These are phyloP conservation scores for Hemerocallis citrina DNA, from an alignment of 106 monocot genomes.

Conservation along the genomic window DNA sequence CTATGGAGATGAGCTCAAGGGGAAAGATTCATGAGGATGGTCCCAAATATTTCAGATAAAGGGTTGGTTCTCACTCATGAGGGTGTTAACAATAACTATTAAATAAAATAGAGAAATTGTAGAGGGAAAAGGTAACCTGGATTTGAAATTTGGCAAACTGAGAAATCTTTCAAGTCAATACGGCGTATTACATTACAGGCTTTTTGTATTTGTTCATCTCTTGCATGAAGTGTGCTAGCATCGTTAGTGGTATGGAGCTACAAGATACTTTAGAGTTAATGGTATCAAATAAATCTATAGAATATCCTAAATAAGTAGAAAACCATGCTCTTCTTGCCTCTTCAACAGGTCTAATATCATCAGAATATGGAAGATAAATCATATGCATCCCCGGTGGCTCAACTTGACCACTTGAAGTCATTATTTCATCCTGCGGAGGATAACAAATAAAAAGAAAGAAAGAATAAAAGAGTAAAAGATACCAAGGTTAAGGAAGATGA, in stretches of 20 bases:
- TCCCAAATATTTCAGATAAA: too few relatives aligned
- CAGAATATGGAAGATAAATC: constrained; percentile 93
- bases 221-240: constrained; percentile 36
- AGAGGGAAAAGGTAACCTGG: constrained; percentile 35
- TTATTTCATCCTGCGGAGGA: constrained; percentile 73
- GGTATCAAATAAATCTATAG: not conserved
- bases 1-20: too few relatives aligned
- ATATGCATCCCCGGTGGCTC: constrained; percentile 98
- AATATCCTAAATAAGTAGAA: not conserved
- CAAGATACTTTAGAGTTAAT: constrained; percentile 7
- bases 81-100: too few relatives aligned
- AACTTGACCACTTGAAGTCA: constrained; percentile 62
- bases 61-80: too few relatives aligned
- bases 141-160: constrained; percentile 91
- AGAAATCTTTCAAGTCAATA: constrained; percentile 78
- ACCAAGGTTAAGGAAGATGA: too few relatives aligned
- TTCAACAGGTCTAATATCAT: constrained; percentile 82
- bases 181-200: constrained; percentile 55
- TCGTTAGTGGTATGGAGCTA: constrained; percentile 40
- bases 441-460: too few relatives aligned
- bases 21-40: too few relatives aligned
- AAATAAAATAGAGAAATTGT: not conserved
- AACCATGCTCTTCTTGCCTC: constrained; percentile 39
- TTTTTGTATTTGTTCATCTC: constrained; percentile 79
- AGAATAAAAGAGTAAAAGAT: too few relatives aligned